Conservation (phyloP, 441 rosid species). For the Codiaeum variegatum region DNA sequence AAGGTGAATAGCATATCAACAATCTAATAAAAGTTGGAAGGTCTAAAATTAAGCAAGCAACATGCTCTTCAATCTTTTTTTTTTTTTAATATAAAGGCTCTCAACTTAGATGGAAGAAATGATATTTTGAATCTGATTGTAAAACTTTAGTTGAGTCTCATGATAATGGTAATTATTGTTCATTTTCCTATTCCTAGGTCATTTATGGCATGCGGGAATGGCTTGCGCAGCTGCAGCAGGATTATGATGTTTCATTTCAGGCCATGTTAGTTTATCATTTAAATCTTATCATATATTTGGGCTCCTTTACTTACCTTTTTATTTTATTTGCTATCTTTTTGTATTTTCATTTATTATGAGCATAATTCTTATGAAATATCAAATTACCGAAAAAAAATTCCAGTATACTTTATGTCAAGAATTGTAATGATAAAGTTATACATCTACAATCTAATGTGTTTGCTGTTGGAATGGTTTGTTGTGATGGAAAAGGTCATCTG, state of each 20-base stretch:
- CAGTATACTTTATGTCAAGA: background rate
- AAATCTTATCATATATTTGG: background rate
- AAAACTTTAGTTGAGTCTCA: no score
- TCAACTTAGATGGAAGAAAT: no score
- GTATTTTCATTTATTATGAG: background rate
- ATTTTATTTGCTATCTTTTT: background rate
- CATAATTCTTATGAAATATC: background rate
- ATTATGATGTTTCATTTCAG: background rate
- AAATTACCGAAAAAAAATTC: background rate
- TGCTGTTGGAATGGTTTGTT: constrained; percentile 90
- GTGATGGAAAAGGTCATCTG: constrained; percentile 93
- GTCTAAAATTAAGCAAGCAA: no score
- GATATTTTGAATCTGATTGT: no score
- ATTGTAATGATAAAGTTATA: background rate
- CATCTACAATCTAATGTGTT: constrained; percentile 45
- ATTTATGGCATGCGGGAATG: no score
- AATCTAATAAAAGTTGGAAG: no score
- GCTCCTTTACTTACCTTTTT: background rate
- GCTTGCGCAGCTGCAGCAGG: no score
- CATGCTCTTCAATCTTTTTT: no score
- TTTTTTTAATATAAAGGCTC: no score
- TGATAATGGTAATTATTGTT: no score
- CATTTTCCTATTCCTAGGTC: no score
- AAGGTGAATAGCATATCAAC: no score
- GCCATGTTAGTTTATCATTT: background rate